Evolutionary conservation across 2,329 filamentous ascomycete species (phyloP), one percentile per base, ranked within the genome.

Genomic region (Phyllosticta citriasiana): DNA sequence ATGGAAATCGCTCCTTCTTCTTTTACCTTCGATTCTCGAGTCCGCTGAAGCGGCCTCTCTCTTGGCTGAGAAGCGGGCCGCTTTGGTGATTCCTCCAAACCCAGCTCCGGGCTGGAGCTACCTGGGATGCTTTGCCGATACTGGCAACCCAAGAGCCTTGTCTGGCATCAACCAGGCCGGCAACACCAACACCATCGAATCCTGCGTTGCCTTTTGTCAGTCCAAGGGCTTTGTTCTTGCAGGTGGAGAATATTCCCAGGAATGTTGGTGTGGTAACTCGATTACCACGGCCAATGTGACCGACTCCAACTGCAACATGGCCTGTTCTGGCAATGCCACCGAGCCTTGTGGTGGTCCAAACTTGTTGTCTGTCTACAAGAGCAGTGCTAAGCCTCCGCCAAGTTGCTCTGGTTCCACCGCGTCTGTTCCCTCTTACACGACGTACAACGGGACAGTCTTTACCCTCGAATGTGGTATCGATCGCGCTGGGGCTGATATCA

Each of bases 331-430:
- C 55, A 65, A 74, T 62, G 60, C 65, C 40, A 69, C 67, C 40
- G 66, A 76, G 57, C 72, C 70, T 61, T 78, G 76, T 57, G 76
- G 76, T 57, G 71, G 69, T n/a, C 70, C 72, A n/a, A 72, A 72
- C 62, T 74, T 76, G 22, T 70, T 77, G 25, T 77, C 75, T 6
- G 70, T 78, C 16, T 79, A 77, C 66, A 66, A 69, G 16, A 35
- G 19, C 50, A 51, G 6, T 24, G 51, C 26, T 6, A 12, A 10
- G 3, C n/a, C 35, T 9, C 55, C n/a, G 2, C 57, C 27, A 4
- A 47, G 40, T 47, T 47, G 40, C 40, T 47, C 40, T n/a, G 40
- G 40, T 7, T 47, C 40, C 5, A 47, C 16, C 40, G 14, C 40
- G 14, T 47, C 40, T 47, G 40, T 47, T 5, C 6, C 40, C 40